Evolutionary conservation across 495 filamentous ascomycete genomes (phyloP), one percentile per base, ranked within the genome.

Genomic region (Symbiotaphrina buchneri): DNA sequence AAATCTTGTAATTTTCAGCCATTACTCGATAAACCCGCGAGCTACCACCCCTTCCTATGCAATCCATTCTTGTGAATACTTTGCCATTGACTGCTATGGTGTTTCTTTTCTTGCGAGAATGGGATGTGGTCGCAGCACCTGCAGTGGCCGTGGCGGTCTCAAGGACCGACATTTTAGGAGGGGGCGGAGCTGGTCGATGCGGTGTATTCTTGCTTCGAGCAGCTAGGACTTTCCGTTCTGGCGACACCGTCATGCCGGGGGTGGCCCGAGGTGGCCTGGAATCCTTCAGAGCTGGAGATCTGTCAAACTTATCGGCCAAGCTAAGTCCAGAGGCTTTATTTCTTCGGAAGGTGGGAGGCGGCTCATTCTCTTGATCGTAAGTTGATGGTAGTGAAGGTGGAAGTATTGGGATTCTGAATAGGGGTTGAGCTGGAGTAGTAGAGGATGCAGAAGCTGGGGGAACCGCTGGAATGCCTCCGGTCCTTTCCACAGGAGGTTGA

Each of bases 1-100:
- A 81, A 45, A 87, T 77, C 50, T 83, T 90, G 38, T 72, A 81
- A 46, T 87, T 95, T 43, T 95, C 90, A 0, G 87, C 85, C 63
- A 92, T 90, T 5, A 97, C 87, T 25, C 84, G 76, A 46, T 93
- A 97, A 1, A 97, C 87, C 40, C 84, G 76, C 19, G 77, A 77
- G 37, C 79, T 92, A 15, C 87, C 87, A 34, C 87, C 87, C 25
- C 81, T 72, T 2, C 90, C 87, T 32, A 97, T 74, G 33, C 71
- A 76, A 45, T 91, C 85, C 32, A 95, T 62, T 15, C 81, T 67
- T 10, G 76, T 82, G 45, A 91, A 97, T 13, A 66, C 66, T 45
- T 87, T 90, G 45, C 81, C 79, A 45, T 97, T 97, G 31, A 97
- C 76, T 6, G 71, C 65, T 10, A 95, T 64, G 34, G 77, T 65